These are phyloP conservation scores for Leucocoprinus leucothites DNA, from an alignment of 768 basidiomycete genomes.

Conservation along the genomic window DNA sequence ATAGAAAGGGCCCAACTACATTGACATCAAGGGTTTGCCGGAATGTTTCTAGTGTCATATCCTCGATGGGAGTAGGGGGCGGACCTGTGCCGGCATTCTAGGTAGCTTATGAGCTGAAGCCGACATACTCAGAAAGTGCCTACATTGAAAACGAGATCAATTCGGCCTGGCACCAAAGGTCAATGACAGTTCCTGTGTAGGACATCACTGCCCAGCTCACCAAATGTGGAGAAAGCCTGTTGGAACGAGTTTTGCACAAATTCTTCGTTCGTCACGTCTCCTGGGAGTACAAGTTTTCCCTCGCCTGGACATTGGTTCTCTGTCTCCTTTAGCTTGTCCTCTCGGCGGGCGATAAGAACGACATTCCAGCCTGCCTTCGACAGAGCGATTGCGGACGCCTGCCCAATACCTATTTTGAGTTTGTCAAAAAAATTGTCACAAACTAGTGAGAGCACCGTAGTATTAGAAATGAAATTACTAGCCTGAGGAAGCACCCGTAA, in stretches of 20 bases:
- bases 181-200: no score
- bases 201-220: no score
- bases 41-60: conserved; percentile 59
- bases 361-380: conserved; percentile 68
- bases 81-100: conserved; percentile 75
- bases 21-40: conserved; percentile 68
- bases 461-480: neutral
- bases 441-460: neutral
- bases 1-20: conserved; percentile 69
- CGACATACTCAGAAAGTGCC: neutral
- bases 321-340: conserved; percentile 58
- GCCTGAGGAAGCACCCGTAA: conserved; percentile 58
- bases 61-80: conserved; percentile 50
- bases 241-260: conserved; percentile 63
- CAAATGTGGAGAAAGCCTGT: conserved; percentile 51
- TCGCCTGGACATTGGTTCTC: conserved; percentile 35
- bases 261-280: conserved; percentile 63
- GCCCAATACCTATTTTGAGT: conserved; percentile 50
- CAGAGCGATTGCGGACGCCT: conserved; percentile 63
- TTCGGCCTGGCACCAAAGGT: conserved; percentile 38
- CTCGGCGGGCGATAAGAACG: conserved; percentile 61
- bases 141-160: conserved; percentile 83
- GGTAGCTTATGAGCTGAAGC: neutral
- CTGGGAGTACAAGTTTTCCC: conserved; percentile 44
- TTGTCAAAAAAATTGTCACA: no score